Evolutionary conservation across 345 rosid genomes (phyloP), one percentile per base, ranked within the genome.

Genomic region (Gossypioides kirkii): DNA sequence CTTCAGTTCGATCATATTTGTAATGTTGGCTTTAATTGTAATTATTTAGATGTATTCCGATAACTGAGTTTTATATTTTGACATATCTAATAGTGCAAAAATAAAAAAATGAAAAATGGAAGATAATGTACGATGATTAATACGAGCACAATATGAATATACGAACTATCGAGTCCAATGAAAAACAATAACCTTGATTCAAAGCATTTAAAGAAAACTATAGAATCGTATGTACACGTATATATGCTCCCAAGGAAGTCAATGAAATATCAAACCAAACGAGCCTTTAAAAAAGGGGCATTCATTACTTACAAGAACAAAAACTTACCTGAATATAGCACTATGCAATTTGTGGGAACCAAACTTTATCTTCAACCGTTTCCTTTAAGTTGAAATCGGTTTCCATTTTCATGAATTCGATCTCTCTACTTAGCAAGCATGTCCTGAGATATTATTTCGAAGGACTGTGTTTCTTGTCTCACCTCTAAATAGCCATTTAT

Each of bases 291-390:
- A 2, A 9, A 59, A 4, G 6, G 60, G 38, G 38, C 7, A 32
- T 6, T 32, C 20, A 45, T 69, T 4, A 23, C 32, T 66, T 71
- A 64, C 45, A 50, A 41, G 63, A 55, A 42, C 26, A 68, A 54
- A 14, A 22, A 42, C 20, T 42, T 79, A 65, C 52, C 79, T 49
- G 77, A 42, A 42, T 47, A 69, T 47, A 69, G 63, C 71, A 77
- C 55, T 25, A 12, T 6, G 18, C 3, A 25, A 50, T 49, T 10
- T 64, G n/a, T n/a, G n/a, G n/a, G n/a, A n/a, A n/a, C n/a, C n/a
- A n/a, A n/a, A n/a, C n/a, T n/a, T n/a, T n/a, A n/a, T 54, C 66
- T 26, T 70, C 52, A 22, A 26, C 60, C 61, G 28, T 61, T 56
- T 58, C 41, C 56, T 42, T 16, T 20, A 9, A 43, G 14, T 10